Conservation (phyloP, 2,329 filamentous ascomycete species). For the Didymellaceae sp. region DNA sequence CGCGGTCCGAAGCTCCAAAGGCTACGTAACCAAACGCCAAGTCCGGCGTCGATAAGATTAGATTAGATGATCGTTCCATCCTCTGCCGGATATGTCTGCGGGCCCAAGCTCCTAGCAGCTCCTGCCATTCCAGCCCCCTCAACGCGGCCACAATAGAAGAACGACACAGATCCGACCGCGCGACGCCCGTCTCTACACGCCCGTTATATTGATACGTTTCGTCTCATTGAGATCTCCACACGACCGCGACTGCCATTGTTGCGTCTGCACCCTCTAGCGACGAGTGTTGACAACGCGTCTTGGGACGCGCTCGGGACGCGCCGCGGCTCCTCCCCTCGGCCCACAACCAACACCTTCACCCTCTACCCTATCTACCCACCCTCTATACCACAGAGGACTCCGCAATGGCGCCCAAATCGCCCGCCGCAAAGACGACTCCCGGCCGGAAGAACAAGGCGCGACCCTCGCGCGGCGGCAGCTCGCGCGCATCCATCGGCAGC, state of each 20-base stretch:
- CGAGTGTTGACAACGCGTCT: conserved; percentile 8
- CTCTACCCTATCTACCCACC: not conserved
- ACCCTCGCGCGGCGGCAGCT: conserved; percentile 38
- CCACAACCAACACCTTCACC: not conserved
- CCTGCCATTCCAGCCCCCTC: conserved; percentile 32
- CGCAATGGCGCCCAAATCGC: conserved; percentile 11
- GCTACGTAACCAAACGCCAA: conserved; percentile 17
- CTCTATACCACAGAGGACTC: not conserved
- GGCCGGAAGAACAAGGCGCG: conserved; percentile 40
- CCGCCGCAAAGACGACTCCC: conserved; percentile 28
- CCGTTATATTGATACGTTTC: too few species aligned
- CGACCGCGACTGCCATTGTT: not conserved
- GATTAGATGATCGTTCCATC: conserved; percentile 14
- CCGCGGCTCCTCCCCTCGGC: conserved; percentile 8
- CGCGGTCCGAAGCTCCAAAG: conserved; percentile 5
- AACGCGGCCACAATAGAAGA: conserved; percentile 17
- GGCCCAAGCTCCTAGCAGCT: conserved; percentile 17
- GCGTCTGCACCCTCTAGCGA: not conserved
- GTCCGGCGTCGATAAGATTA: conserved; percentile 13
- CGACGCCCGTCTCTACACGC: conserved; percentile 7
- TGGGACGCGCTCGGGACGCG: conserved; percentile 20
- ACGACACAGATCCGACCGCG: conserved; percentile 21
- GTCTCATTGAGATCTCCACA: not conserved
- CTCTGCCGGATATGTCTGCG: conserved; percentile 1
- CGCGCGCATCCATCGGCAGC: conserved; percentile 17